Conservation (phyloP, 2,329 filamentous ascomycete species). For the Pyrenochaeta sp. region DNA sequence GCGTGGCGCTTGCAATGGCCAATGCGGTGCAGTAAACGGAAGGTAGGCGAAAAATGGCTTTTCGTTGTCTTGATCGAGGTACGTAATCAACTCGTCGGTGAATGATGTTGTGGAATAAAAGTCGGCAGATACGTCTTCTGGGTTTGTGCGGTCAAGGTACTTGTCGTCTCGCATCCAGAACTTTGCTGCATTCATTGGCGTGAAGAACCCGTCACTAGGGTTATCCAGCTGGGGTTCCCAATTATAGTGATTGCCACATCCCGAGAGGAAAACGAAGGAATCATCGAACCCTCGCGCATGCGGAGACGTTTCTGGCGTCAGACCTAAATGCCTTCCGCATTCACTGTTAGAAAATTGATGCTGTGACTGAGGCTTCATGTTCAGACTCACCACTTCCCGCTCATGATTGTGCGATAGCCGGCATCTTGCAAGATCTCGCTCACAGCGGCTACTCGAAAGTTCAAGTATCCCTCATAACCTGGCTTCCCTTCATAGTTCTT, state of each 20-base stretch:
- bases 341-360: neutral
- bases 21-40: slow-evolving; percentile 39
- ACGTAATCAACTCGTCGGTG: slow-evolving; percentile 35
- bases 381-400: slow-evolving; percentile 16
- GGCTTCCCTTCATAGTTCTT: slow-evolving; percentile 62
- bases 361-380: neutral
- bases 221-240: slow-evolving; percentile 41
- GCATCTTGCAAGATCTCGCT: slow-evolving; percentile 64
- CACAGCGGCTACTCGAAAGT: slow-evolving; percentile 64
- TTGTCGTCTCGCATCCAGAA: slow-evolving; percentile 10
- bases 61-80: slow-evolving; percentile 28
- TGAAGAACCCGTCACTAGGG: slow-evolving; percentile 3
- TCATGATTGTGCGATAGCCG: slow-evolving; percentile 17
- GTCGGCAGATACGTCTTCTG: slow-evolving; percentile 7
- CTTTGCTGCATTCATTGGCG: slow-evolving; percentile 10
- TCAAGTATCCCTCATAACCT: slow-evolving; percentile 70
- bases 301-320: slow-evolving; percentile 14
- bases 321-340: slow-evolving; percentile 10
- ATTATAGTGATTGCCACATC: slow-evolving; percentile 46
- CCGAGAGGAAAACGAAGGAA: slow-evolving; percentile 16
- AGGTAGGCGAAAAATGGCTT: slow-evolving; percentile 41
- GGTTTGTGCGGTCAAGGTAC: slow-evolving; percentile 9
- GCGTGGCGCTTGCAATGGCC: slow-evolving; percentile 38
- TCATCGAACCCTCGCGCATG: slow-evolving; percentile 16
- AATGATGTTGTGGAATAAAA: slow-evolving; percentile 46